Percentiles rank a stretch among this genome's conserved stretches.
Conservation (phyloP, 441 rosid species). For the Gossypium laxum region DNA sequence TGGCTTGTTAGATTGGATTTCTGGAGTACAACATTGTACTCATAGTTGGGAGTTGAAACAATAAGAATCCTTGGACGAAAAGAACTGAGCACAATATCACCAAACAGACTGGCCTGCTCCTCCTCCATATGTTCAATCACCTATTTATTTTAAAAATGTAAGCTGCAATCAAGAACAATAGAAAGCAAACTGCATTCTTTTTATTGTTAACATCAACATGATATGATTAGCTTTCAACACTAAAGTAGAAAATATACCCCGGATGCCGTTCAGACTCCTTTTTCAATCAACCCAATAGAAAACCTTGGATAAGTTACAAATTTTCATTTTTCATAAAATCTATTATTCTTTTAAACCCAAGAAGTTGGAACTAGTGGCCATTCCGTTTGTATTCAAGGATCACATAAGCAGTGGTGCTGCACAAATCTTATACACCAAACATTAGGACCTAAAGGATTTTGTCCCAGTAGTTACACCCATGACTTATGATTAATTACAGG, state of each 20-base stretch:
- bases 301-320: background rate
- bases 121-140: slow-evolving; percentile 99
- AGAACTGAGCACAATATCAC: slow-evolving; percentile 49
- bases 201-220: background rate
- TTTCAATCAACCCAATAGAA: background rate
- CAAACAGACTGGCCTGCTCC: slow-evolving; percentile 65
- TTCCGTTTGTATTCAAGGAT: background rate
- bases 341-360: background rate
- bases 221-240: background rate
- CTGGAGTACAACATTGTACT: slow-evolving; percentile 79
- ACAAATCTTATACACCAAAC: background rate
- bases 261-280: background rate
- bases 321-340: background rate
- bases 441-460: background rate
- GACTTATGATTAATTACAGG: background rate
- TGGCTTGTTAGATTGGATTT: slow-evolving; percentile 30
- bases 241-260: background rate
- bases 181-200: background rate
- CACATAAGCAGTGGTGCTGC: background rate
- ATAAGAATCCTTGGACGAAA: slow-evolving; percentile 61
- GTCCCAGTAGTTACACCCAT: background rate
- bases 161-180: background rate
- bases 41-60: slow-evolving; percentile 85
- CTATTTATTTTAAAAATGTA: slow-evolving; percentile 27
- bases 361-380: background rate